Base-by-base conservation (phyloP, 768 basidiomycete species). In the Glaciozyma antarctica region DNA sequence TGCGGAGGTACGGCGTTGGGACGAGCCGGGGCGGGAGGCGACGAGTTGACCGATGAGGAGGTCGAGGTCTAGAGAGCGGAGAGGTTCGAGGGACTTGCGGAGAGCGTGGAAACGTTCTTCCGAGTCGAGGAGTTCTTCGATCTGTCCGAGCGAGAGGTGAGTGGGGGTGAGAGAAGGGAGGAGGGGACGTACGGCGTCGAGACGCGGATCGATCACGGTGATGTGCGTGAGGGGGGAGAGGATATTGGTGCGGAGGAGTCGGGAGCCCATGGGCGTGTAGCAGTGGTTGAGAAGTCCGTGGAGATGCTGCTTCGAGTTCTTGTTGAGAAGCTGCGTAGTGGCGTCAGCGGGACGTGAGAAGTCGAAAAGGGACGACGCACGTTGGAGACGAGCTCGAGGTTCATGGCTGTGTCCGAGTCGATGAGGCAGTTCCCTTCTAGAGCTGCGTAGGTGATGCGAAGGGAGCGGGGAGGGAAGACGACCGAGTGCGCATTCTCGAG, bases 311-410 rank as follows among this genome's bases (percentile, higher is more conserved):
- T 68, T 71, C 52, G 66, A 66, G 26, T 66, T 68, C 26, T 63
- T 60, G 58, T 67, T 67, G 30, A 72, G 53, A 9, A 70, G 43
- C 72, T 73, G 61, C 38, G 22, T 8, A 19, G 22, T 2, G 15
- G 3, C 7, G 60, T 56, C 56, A 55, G 38, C 34, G 32, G 0
- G 24, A 4, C 44, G 4, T 43, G 43, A 3, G 17, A 8, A 10
- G 32, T 28, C 10, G 24, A 30, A 9, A 32, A 5, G 6, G 43
- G 22, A 63, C 4, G 1, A 24, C 73, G 75, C 72, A 84, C 81
- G 74, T 93, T 98, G 13, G 80, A 83, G 21, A 94, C 87, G 2
- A 99, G 80, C 74, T 99, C 95, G 9, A 99, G 81, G 75, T 94
- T 92, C 49, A 83, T 82, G 4, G 85, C 88, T 0, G 88, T 91